Evolutionary conservation across 805 yeast species (phyloP).

Genomic region (Saccharomycopsis microspora): DNA sequence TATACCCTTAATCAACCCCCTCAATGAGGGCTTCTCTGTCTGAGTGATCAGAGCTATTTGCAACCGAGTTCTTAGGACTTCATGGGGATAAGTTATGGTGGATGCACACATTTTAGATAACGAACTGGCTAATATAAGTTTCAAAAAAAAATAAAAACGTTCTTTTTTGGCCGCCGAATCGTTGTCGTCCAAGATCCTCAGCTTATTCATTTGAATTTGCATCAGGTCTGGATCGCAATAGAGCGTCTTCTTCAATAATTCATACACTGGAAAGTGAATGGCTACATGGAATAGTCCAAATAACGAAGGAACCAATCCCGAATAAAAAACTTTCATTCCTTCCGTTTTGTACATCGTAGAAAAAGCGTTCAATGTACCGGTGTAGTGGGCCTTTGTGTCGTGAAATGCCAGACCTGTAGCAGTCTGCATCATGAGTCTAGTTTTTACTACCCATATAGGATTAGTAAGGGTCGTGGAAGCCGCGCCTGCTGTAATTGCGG

Average conservation of each 20-base stretch:
- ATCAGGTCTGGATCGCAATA: slow-evolving; percentile 20
- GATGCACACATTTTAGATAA: slow-evolving; percentile 83
- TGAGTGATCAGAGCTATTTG: slow-evolving; percentile 38
- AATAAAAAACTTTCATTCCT: slow-evolving; percentile 72
- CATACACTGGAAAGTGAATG: slow-evolving; percentile 91
- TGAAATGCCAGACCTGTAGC: slow-evolving; percentile 31
- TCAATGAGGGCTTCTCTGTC: background rate
- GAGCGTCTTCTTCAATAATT: slow-evolving; percentile 54
- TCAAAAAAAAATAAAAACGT: slow-evolving; percentile 24
- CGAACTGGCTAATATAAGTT: slow-evolving; percentile 57
- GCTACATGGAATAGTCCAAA: slow-evolving; percentile 91
- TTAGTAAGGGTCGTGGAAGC: slow-evolving; percentile 77
- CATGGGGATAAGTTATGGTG: slow-evolving; percentile 88
- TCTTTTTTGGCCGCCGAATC: slow-evolving; percentile 17
- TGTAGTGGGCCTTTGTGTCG: slow-evolving; percentile 35
- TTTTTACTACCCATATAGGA: slow-evolving; percentile 97
- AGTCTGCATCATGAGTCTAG: slow-evolving; percentile 83
- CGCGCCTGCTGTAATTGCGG: slow-evolving; percentile 84
- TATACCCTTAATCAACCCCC: slow-evolving; percentile 25
- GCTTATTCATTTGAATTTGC: slow-evolving; percentile 16
- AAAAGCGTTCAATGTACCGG: slow-evolving; percentile 78
- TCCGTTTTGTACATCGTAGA: slow-evolving; percentile 65
- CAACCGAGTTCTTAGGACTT: slow-evolving; percentile 82
- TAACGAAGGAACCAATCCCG: slow-evolving; percentile 83
- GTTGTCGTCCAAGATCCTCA: slow-evolving; percentile 10